Conservation (phyloP, 495 filamentous ascomycete species). For the Penicillium paradoxum region DNA sequence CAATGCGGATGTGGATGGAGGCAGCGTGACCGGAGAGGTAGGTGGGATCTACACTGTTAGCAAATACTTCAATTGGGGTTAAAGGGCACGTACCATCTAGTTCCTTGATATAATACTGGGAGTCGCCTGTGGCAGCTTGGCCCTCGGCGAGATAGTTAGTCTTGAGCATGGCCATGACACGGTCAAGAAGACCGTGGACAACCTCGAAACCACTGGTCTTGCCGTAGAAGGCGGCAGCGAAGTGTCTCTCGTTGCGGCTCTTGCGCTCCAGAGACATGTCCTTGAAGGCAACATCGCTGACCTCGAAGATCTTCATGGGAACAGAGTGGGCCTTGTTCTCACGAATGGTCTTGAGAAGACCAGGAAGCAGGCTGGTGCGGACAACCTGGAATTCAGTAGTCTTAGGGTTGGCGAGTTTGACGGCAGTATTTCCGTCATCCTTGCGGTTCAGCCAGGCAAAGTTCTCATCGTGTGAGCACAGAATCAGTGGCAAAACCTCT, state of each 20-base stretch:
- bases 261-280: conserved; percentile 72
- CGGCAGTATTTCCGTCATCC: conserved; percentile 79
- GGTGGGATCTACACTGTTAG: conserved; percentile 57
- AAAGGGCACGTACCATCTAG: conserved; percentile 58
- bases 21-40: conserved; percentile 91
- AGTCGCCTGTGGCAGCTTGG: conserved; percentile 48
- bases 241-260: conserved; percentile 86
- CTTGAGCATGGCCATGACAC: conserved; percentile 88
- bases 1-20: conserved; percentile 67
- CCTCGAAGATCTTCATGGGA: conserved; percentile 91
- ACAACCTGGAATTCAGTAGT: conserved; percentile 95
- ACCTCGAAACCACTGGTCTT: conserved; percentile 96
- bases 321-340: conserved; percentile 90
- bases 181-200: conserved; percentile 89
- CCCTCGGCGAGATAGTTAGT: conserved; percentile 72
- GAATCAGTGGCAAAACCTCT: conserved; percentile 92
- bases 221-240: conserved; percentile 90
- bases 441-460: conserved; percentile 92
- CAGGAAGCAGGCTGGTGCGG: conserved; percentile 81
- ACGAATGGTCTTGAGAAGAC: conserved; percentile 87
- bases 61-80: neutral
- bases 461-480: conserved; percentile 98
- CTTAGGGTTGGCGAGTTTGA: conserved; percentile 92
- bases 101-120: conserved; percentile 87
- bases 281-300: conserved; percentile 87